phyloP scores from a whole-genome alignment of 2,329 filamentous ascomycete species.

The Madurella mycetomatis region DNA sequence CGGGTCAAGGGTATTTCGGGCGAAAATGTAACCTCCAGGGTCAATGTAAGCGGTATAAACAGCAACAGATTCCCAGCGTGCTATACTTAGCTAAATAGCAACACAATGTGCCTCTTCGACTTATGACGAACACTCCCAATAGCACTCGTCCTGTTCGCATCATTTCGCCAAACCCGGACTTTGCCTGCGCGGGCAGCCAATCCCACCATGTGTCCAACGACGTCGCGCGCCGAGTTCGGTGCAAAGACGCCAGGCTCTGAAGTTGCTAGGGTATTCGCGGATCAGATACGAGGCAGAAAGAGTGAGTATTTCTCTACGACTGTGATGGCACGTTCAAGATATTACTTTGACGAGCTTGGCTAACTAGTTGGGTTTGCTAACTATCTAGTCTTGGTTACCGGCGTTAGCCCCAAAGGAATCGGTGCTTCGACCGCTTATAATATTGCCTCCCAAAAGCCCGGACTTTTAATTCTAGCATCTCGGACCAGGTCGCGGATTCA shows the following conservation, averaged over 20 bases:
- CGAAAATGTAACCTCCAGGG: constrained; percentile 10
- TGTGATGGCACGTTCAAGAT: not conserved
- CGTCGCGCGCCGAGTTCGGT: constrained; percentile 35
- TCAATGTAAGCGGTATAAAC: not conserved
- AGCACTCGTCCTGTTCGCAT: too few relatives aligned
- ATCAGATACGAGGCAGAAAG: constrained; percentile 29
- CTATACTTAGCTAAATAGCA: too few relatives aligned
- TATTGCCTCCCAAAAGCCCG: constrained; percentile 42
- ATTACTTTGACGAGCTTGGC: too few relatives aligned
- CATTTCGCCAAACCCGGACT: not conserved
- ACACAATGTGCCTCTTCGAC: too few relatives aligned
- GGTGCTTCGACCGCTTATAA: constrained; percentile 39
- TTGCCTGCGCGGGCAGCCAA: not conserved
- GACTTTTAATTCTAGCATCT: constrained; percentile 41
- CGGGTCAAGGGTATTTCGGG: not conserved
- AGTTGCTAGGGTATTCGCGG: constrained; percentile 29
- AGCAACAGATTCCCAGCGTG: not conserved
- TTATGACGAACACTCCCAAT: too few relatives aligned
- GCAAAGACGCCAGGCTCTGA: constrained; percentile 34
- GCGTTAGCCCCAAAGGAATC: constrained; percentile 39
- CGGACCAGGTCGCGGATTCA: constrained; percentile 41
- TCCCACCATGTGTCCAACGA: constrained; percentile 20
- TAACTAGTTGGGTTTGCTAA: not conserved
- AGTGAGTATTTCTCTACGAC: constrained; percentile 21
- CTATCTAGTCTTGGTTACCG: constrained; percentile 40